Conservation (phyloP, 2,329 filamentous ascomycete genomes). For the Metarhizium sp. region DNA sequence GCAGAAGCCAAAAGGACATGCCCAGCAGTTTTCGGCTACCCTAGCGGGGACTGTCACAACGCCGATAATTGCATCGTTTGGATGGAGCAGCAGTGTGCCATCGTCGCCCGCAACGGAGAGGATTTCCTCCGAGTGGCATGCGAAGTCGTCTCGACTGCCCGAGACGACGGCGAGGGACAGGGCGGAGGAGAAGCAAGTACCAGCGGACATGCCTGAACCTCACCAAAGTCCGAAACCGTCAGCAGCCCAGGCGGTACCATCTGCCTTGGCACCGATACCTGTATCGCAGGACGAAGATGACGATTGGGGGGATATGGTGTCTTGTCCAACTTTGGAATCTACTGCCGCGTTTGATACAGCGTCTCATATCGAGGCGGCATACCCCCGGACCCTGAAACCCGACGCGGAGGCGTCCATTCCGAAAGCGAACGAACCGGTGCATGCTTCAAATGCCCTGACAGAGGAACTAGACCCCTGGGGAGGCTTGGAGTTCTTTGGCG, state of each 20-base stretch:
- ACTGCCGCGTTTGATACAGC: background rate
- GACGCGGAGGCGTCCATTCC: background rate
- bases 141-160: background rate
- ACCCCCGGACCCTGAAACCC: background rate
- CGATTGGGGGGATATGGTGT: conserved; percentile 54
- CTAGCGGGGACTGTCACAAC: conserved; percentile 14
- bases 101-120: conserved; percentile 6
- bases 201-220: background rate
- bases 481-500: background rate
- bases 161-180: background rate
- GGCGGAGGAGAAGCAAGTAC: background rate
- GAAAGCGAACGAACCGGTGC: background rate
- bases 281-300: conserved; percentile 36
- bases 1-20: conserved; percentile 5
- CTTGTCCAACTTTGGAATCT: conserved; percentile 16
- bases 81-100: conserved; percentile 9
- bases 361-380: background rate
- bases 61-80: conserved; percentile 20
- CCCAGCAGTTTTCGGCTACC: conserved; percentile 13
- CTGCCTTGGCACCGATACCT: background rate
- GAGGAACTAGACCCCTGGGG: background rate
- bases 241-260: background rate
- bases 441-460: background rate
- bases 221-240: background rate
- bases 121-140: background rate